Evolutionary conservation across 805 yeast genomes (phyloP), one percentile per base, ranked within the genome.

Genomic region (Scheffersomyces stipitis): DNA sequence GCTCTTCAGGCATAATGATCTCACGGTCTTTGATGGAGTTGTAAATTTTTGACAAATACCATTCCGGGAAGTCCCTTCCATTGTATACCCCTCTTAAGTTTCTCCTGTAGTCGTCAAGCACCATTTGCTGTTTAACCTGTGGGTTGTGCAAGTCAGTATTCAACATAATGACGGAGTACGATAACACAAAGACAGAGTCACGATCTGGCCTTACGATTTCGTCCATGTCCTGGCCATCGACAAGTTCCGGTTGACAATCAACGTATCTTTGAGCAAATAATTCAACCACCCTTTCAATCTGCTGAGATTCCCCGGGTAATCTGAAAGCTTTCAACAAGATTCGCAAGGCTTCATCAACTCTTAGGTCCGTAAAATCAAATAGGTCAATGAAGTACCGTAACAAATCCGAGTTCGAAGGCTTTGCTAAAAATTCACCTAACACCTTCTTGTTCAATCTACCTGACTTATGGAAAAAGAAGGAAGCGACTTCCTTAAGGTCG

Each of bases 1-100:
- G 97, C 53, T 93, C 99, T 52, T 93, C 98, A 0, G 99, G 98
- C 90, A 95, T 86, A 33, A 93, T 87, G 45, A 93, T 93, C 60
- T 93, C 99, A 35, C 84, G 77, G 38, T 83, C 86, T 42, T 79
- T 75, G 37, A 93, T 90, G 1, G 95, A 84, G 17, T 75, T 66
- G 60, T 86, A 93, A 17, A 91, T 88, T 45, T 77, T 84, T 41
- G 82, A 80, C 43, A 91, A 68, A 54, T 88, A 91, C 86, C 96
- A 89, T 16, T 73, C 73, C 3, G 95, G 91, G 65, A 86, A 90
- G 60, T 90, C 93, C 18, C 73, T 72, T 15, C 78, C 77, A 46
- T 81, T 82, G 54, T 82, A 81, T 17, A 88, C 84, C 5, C 96
- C 96, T 45, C 86, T 74, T 43, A 93, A 66, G 52, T 91, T 91